phyloP scores from a whole-genome alignment of 805 yeast genomes.

The Hanseniaspora clermontiae region DNA sequence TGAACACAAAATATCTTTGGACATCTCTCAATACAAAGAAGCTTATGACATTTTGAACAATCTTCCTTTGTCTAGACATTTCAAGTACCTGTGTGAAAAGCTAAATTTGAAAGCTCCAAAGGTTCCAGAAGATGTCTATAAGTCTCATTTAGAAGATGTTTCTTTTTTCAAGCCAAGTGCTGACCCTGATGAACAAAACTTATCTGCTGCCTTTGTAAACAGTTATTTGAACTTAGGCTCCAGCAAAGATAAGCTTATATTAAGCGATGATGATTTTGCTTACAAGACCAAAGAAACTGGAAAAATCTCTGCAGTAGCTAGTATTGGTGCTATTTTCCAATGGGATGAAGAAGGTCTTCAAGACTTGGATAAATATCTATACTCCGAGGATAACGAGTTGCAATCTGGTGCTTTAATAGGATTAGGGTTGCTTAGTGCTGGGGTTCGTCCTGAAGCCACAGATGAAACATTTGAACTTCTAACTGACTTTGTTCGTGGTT shows the following conservation, averaged over 20 bases:
- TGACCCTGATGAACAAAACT: slow-evolving; percentile 88
- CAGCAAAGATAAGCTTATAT: slow-evolving; percentile 68
- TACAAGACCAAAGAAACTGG: slow-evolving; percentile 86
- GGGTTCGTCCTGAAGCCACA: slow-evolving; percentile 81
- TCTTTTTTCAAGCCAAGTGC: slow-evolving; percentile 43
- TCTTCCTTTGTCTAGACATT: slow-evolving; percentile 64
- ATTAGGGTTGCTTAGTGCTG: slow-evolving; percentile 81
- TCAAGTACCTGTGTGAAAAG: slow-evolving; percentile 68
- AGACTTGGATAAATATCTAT: slow-evolving; percentile 73
- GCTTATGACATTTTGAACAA: slow-evolving; percentile 81
- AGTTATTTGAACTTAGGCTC: slow-evolving; percentile 85
- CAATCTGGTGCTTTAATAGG: slow-evolving; percentile 96
- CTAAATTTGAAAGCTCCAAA: slow-evolving; percentile 79
- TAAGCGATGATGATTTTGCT: slow-evolving; percentile 75
- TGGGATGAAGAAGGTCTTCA: slow-evolving; percentile 94
- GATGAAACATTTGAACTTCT: slow-evolving; percentile 68
- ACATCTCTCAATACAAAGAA: slow-evolving; percentile 43
- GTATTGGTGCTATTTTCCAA: slow-evolving; percentile 75
- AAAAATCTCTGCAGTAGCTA: slow-evolving; percentile 82
- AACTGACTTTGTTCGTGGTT: slow-evolving; percentile 64
- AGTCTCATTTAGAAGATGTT: slow-evolving; percentile 71
- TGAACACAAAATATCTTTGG: slow-evolving; percentile 47
- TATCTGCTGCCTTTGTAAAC: slow-evolving; percentile 90
- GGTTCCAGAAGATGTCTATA: slow-evolving; percentile 89
- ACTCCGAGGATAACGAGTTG: slow-evolving; percentile 71